Evolutionary conservation across 805 yeast genomes (phyloP), one percentile per base, ranked within the genome.

Genomic region (Yamadazyma sp.): DNA sequence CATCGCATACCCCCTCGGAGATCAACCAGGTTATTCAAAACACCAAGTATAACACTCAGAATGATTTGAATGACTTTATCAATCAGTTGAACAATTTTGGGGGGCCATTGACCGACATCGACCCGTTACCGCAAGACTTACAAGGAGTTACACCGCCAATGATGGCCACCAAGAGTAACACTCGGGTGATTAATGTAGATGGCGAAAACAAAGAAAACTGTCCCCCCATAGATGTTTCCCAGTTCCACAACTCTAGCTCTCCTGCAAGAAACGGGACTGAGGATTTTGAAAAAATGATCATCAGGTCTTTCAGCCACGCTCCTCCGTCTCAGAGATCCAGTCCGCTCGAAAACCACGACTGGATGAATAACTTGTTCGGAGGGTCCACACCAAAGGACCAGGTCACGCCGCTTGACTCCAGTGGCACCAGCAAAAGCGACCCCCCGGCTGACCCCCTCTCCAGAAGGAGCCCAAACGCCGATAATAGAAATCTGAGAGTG

Each of bases 81-180:
- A 58, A 59, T 37, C 72, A 67, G 47, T 42, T 68, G 36, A 60
- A 62, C 43, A 42, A 41, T 46, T 60, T 60, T 45, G 74, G 74
- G 3, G 75, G 74, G 1, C 75, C 75, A 4, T 54, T 69, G 37
- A 70, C 75, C 10, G 75, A 70, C 42, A 67, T 70, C 9, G 75
- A 70, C 44, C 66, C 67, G 1, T 46, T 69, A 27, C 73, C 73
- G 5, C 64, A 59, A 26, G 63, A 54, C 22, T 31, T 40, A 16
- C 53, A 47, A 34, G 67, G 66, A 4, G 50, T 52, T 4, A 67
- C 71, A 5, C 75, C 71, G 35, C 72, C 71, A 44, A 71, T 60
- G 75, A 64, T 64, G 57, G 81, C 81, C n/a, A 73, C 75, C 4
- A 76, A 76, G 49, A 56, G 72, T 28, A 76, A 75, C 47, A 76